Base-by-base conservation (phyloP, 2,329 filamentous ascomycete species). In the Aspergillus viridinutans region DNA sequence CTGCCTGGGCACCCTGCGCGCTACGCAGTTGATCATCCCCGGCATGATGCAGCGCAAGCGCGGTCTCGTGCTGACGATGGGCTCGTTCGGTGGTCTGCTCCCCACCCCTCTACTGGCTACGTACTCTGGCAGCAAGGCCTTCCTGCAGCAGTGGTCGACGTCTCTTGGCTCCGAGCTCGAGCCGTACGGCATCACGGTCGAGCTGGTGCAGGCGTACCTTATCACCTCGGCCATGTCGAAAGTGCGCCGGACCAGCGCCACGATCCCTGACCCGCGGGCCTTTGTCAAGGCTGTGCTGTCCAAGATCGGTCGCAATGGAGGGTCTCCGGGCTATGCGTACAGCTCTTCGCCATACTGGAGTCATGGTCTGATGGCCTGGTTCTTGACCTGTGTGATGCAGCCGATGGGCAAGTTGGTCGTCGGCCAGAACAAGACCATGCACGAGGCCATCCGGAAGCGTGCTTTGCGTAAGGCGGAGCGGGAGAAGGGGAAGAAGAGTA, bases 221-320 rank as follows among this genome's bases (percentile, higher is more conserved):
- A 90, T 99, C 68, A 96, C 92, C 4, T 93, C 90, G 1, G 91
- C 93, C 69, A 99, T 99, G 94, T 93, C 89, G 77, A 99, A 99
- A 83, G 86, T 99, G 67, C 88, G 90, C 67, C 88, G 87, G 56
- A 80, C 91, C 0, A 93, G 85, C 61, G 76, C 87, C 49, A 79
- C 92, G 56, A 89, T 97, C 49, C 94, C 94, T 9, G 91, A 83
- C 58, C 89, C 93, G 14, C 88, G 87, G 72, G 79, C 82, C 54
- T 97, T 97, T 73, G 94, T 99, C 56, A 85, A 83, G 67, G 80
- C 90, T 6, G 85, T 89, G 0, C 79, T 99, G 57, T 78, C 83
- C 61, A 96, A 94, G 81, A 83, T 99, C 67, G 93, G 93, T 9
- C 77, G 85, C 50, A 85, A 84, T 55, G 90, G 90, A 59, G 86